These are phyloP conservation scores for Mycoemilia scoparia DNA, from an alignment of 192 early-diverging fungal species.

Conservation along the genomic window DNA sequence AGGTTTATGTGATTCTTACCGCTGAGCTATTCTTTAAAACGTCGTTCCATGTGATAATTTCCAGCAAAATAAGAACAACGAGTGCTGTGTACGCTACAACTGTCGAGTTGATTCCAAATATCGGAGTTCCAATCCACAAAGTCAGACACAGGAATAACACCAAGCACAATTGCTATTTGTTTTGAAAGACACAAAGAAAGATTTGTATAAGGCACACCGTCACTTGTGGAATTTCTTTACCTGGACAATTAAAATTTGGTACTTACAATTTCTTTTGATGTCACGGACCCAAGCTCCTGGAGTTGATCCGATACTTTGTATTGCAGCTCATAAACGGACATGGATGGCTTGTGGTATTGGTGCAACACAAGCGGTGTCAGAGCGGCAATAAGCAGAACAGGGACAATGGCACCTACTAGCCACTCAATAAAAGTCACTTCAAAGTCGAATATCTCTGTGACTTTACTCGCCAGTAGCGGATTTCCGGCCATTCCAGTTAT, in stretches of 20 bases:
- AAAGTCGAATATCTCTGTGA: slow-evolving; percentile 37
- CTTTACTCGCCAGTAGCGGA: slow-evolving; percentile 44
- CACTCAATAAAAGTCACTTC: slow-evolving; percentile 48
- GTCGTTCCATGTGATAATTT: slow-evolving; percentile 47
- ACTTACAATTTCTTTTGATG: slow-evolving; percentile 14
- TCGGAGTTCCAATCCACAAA: slow-evolving; percentile 41
- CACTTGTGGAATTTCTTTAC: no score
- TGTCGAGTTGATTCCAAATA: slow-evolving; percentile 40
- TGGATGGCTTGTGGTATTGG: slow-evolving; percentile 9
- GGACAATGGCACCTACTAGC: slow-evolving; percentile 35
- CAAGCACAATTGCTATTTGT: slow-evolving; percentile 29
- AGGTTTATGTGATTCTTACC: no score
- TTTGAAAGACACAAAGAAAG: no score
- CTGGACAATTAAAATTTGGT: no score
- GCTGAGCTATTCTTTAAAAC: slow-evolving; percentile 44
- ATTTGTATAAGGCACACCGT: no score
- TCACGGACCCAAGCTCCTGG: slow-evolving; percentile 7
- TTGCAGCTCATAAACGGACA: slow-evolving; percentile 10
- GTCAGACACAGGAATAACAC: slow-evolving; percentile 34
- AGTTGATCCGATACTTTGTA: slow-evolving; percentile 10
- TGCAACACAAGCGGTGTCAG: slow-evolving; percentile 17
- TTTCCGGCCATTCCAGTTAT: slow-evolving; percentile 59
- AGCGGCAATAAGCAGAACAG: slow-evolving; percentile 17
- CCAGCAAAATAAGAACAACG: slow-evolving; percentile 30
- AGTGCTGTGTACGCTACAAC: slow-evolving; percentile 52